phyloP scores from a whole-genome alignment of 2,329 filamentous ascomycete species.

The Colletotrichum trifolii region DNA sequence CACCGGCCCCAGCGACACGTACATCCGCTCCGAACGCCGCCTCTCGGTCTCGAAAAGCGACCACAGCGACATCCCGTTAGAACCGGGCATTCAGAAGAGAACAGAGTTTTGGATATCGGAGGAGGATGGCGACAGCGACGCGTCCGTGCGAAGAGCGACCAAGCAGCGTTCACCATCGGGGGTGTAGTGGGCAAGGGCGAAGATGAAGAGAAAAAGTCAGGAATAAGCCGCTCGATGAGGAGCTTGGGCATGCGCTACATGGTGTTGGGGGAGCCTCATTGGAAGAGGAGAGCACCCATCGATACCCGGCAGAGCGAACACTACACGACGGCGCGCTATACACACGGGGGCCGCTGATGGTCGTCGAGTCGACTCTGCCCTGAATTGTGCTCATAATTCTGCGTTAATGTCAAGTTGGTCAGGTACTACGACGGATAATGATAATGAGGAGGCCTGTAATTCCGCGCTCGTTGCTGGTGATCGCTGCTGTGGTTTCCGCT shows the following conservation, averaged over 20 bases:
- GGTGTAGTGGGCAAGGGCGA: background rate
- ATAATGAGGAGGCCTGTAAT: constrained; percentile 13
- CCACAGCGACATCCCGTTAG: constrained; percentile 38
- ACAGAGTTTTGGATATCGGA: constrained; percentile 39
- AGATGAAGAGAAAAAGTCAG: background rate
- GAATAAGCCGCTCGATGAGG: background rate
- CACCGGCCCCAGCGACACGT: constrained; percentile 26
- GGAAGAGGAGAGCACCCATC: constrained; percentile 1
- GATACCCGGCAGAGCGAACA: constrained; percentile 29
- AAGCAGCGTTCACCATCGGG: constrained; percentile 7
- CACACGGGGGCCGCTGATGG: background rate
- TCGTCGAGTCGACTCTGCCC: constrained; percentile 4
- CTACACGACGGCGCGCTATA: too few relatives aligned
- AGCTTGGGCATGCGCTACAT: constrained; percentile 9
- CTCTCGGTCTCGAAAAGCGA: constrained; percentile 36
- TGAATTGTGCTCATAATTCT: constrained; percentile 7
- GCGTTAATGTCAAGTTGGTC: background rate
- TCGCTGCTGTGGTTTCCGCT: background rate
- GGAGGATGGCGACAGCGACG: constrained; percentile 25
- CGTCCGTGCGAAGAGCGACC: background rate
- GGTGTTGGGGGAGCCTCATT: constrained; percentile 10
- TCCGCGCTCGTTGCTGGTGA: background rate
- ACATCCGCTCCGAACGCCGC: constrained; percentile 27
- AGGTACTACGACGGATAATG: constrained; percentile 13
- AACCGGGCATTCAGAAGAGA: constrained; percentile 39